Evolutionary conservation across 176 grass and related monocot genomes (phyloP).

Genomic region (Triticum turgidum): DNA sequence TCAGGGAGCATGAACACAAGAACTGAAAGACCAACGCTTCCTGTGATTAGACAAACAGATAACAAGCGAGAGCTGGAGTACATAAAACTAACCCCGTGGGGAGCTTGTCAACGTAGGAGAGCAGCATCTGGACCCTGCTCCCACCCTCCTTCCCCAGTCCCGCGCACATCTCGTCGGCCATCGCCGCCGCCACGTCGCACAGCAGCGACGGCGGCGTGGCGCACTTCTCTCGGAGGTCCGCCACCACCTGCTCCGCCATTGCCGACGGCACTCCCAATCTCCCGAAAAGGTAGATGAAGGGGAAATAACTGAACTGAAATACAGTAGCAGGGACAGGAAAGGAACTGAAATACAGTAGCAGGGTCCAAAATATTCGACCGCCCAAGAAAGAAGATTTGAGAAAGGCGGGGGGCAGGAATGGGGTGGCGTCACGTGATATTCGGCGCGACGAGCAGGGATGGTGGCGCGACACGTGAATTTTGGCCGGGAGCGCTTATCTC

Average conservation of each 20-base stretch:
- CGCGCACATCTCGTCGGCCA: conserved; percentile 70
- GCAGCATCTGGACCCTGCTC: conserved; percentile 83
- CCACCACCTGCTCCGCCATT: conserved; percentile 53
- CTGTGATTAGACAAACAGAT: not conserved
- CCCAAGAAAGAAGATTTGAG: not conserved
- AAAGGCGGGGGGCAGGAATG: not conserved
- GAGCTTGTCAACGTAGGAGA: conserved; percentile 80
- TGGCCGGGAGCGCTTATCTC: conserved; percentile 16
- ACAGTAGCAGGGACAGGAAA: not conserved
- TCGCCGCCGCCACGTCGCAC: conserved; percentile 48
- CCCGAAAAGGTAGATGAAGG: not conserved
- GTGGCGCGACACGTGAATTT: conserved; percentile 26
- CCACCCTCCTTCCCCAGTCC: conserved; percentile 56
- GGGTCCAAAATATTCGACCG: not conserved
- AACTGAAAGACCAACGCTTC: not conserved
- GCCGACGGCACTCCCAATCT: not conserved
- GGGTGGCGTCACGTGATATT: not conserved
- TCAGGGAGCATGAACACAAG: not conserved
- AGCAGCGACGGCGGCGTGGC: conserved; percentile 44
- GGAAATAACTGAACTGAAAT: not conserved
- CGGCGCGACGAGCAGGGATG: not conserved
- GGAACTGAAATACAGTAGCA: not conserved
- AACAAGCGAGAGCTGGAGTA: not conserved
- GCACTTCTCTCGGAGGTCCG: conserved; percentile 50
- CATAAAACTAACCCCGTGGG: conserved; percentile 55